phyloP scores from a whole-genome alignment of 2,329 filamentous ascomycete species.

The Helotiales sp. region DNA sequence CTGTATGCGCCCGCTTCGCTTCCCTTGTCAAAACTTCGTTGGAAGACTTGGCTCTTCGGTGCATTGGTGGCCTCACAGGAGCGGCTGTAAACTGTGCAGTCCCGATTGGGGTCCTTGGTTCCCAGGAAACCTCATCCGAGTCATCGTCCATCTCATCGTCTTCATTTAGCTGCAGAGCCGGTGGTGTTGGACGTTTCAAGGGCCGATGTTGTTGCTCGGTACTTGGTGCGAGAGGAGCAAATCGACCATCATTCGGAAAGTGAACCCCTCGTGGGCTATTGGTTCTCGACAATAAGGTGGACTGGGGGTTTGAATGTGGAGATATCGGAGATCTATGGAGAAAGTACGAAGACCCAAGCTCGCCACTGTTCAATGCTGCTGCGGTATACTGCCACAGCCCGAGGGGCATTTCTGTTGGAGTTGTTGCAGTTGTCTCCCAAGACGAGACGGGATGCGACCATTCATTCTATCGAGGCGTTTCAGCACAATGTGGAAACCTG shows the following conservation, averaged over 20 bases:
- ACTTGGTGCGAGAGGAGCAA: neutral
- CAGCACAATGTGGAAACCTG: neutral
- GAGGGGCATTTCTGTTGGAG: neutral
- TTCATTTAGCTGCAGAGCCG: neutral
- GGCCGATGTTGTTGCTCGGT: neutral
- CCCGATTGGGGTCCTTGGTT: neutral
- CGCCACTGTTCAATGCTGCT: neutral
- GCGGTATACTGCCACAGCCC: slow-evolving; percentile 13
- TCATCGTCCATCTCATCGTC: slow-evolving; percentile 11
- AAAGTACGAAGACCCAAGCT: neutral
- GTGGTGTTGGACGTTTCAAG: neutral
- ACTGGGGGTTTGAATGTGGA: neutral
- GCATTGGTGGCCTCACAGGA: neutral
- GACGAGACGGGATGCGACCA: slow-evolving; percentile 7
- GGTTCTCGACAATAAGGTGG: neutral
- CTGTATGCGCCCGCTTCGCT: slow-evolving; percentile 34
- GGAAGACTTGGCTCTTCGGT: slow-evolving; percentile 12
- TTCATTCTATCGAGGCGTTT: neutral
- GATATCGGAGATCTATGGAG: neutral
- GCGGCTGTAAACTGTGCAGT: neutral
- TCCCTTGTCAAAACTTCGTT: slow-evolving; percentile 21
- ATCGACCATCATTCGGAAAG: slow-evolving; percentile 5
- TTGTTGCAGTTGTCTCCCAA: slow-evolving; percentile 2
- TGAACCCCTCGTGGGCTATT: slow-evolving; percentile 2
- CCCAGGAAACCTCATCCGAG: slow-evolving; percentile 11